Percentiles rank a stretch among this genome's conserved stretches.
Conservation (phyloP, 768 basidiomycete species). For the Rossbeevera mucosa region DNA sequence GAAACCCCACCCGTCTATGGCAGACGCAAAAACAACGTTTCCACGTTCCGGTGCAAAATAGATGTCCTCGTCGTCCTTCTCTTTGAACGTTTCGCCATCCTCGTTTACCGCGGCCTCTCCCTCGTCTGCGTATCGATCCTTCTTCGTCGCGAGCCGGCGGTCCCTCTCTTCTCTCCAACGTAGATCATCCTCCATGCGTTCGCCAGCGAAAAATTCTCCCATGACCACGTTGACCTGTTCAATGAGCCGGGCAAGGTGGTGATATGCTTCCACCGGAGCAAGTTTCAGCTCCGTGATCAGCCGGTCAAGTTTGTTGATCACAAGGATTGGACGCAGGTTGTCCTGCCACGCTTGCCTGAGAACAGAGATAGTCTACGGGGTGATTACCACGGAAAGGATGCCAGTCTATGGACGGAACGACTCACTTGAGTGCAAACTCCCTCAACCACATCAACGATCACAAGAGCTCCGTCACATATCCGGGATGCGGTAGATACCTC, state of each 20-base stretch:
- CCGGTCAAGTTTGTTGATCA: slow-evolving; percentile 96
- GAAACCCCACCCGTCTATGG: slow-evolving; percentile 98
- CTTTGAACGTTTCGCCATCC: slow-evolving; percentile 70
- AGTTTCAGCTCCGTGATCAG: slow-evolving; percentile 91
- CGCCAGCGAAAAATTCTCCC: slow-evolving; percentile 92
- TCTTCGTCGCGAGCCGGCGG: slow-evolving; percentile 70
- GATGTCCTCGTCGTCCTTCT: slow-evolving; percentile 96
- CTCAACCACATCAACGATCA: slow-evolving; percentile 94
- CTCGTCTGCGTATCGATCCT: slow-evolving; percentile 63
- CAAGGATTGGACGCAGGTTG: slow-evolving; percentile 80
- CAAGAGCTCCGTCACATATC: slow-evolving; percentile 91
- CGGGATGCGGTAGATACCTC: slow-evolving; percentile 95
- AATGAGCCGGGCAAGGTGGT: slow-evolving; percentile 87
- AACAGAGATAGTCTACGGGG: slow-evolving; percentile 82
- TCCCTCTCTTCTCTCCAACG: slow-evolving; percentile 93
- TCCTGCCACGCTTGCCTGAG: slow-evolving; percentile 94
- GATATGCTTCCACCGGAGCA: slow-evolving; percentile 86
- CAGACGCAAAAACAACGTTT: slow-evolving; percentile 94
- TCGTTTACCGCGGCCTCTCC: slow-evolving; percentile 57
- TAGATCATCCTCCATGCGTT: slow-evolving; percentile 94
- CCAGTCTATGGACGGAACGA: not conserved
- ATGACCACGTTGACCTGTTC: slow-evolving; percentile 98
- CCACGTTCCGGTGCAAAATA: slow-evolving; percentile 96
- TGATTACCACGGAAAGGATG: not conserved
- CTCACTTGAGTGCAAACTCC: slow-evolving; percentile 95